phyloP scores from a whole-genome alignment of 352 stramenopile species.

The Phytopythium aichiense region DNA sequence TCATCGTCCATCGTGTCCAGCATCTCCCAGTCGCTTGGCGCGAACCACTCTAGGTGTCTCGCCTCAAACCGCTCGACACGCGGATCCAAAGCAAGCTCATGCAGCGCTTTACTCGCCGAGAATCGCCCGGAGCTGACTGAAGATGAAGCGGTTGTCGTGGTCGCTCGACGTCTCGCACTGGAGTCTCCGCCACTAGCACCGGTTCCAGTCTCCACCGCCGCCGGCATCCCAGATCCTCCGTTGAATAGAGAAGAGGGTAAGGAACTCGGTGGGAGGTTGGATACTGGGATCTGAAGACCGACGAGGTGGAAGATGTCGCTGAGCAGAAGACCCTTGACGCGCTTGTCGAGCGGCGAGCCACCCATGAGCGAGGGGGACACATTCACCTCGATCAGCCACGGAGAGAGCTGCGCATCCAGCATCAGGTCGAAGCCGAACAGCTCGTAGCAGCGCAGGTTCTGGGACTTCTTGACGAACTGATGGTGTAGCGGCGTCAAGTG shows the following conservation, averaged over 20 bases:
- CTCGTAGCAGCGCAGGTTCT: conserved; percentile 40
- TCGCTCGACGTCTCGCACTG: background rate
- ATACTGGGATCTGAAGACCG: conserved; percentile 41
- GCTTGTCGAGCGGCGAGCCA: conserved; percentile 59
- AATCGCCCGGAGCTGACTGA: conserved; percentile 1
- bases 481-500: conserved; percentile 58
- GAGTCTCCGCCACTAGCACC: background rate
- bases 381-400: conserved; percentile 77
- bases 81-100: conserved; percentile 52
- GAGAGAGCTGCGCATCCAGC: conserved; percentile 48
- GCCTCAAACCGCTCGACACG: conserved; percentile 35
- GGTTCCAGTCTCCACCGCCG: background rate
- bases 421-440: conserved; percentile 79
- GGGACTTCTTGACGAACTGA: conserved; percentile 46
- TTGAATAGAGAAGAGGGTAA: conserved; percentile 18
- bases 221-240: background rate
- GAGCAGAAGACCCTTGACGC: conserved; percentile 72
- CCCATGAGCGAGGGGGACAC: conserved; percentile 82
- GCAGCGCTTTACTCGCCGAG: conserved; percentile 40
- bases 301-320: conserved; percentile 82
- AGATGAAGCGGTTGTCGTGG: background rate
- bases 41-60: conserved; percentile 51
- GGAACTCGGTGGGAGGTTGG: conserved; percentile 18
- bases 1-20: conserved; percentile 70
- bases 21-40: conserved; percentile 49